Evolutionary conservation across 306 rosid genomes (phyloP), one percentile per base, ranked within the genome.

Genomic region (Clitoria ternatea): DNA sequence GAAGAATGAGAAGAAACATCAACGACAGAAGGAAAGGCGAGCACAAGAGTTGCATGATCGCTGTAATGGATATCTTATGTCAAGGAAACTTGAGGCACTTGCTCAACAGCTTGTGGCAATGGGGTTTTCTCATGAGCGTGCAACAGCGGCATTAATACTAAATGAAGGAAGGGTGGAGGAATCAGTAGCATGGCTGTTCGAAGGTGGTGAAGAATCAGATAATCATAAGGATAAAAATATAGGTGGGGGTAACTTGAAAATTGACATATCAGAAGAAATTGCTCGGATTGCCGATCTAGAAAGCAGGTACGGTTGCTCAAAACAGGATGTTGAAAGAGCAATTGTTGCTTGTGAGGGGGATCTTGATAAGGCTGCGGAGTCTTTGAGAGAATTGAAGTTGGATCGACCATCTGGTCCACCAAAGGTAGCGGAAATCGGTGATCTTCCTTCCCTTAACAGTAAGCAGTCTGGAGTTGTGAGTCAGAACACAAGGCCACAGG

Each of bases 211-310:
- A 80, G 98, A 89, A 60, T 43, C 85, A 36, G 84, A 79, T 59
- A 65, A 53, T 40, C 75, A 77, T 24, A 77, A 56, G 53, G 86
- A 81, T 78, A 80, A 73, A 69, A 80, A 57, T 26, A 62, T 66
- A 42, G 76, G 79, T 45, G 88, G 80, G 35, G 75, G 68, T 33
- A 83, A 75, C 81, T 65, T 92, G 78, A 92, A 89, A 81, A 88
- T 92, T 56, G 96, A 92, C 83, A 89, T 92, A 86, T 87, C 96
- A 36, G 96, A 92, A 64, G 98, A 92, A 76, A 82, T 92, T 71
- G 87, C 88, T 29, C 87, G 45, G 48, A 84, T 89, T 68, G 81
- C 89, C 36, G 92, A 81, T 69, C 15, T 92, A 70, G 96, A 84
- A 71, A 64, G 70, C 29, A 82, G 79, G 66, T 88, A 67, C 47